Evolutionary conservation across 225 moss, liverwort and hornwort genomes (phyloP).

Genomic region (Pseudoscleropodium purum): DNA sequence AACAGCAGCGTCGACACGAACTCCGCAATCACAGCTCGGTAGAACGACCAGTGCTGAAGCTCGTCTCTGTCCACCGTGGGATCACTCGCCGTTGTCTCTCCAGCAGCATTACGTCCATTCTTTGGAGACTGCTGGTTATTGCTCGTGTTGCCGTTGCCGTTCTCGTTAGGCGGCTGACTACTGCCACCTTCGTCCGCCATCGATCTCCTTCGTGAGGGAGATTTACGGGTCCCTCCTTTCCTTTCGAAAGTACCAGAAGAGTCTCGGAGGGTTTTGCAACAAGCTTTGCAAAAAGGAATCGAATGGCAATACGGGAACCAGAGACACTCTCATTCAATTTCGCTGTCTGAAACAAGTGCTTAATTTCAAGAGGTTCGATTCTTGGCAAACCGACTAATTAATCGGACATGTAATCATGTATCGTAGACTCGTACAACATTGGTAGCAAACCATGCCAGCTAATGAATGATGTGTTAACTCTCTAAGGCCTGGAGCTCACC

Average conservation of each 20-base stretch:
- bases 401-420: neutral
- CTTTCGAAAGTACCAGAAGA: too few relatives aligned
- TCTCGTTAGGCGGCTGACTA: neutral
- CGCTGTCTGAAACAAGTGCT: neutral
- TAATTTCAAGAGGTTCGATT: neutral
- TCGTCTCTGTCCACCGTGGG: neutral
- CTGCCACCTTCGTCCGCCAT: neutral
- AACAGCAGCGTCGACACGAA: constrained; percentile 10
- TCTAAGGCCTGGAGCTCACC: neutral
- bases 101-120: neutral
- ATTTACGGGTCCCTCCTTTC: neutral
- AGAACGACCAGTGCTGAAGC: neutral
- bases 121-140: neutral
- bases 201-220: neutral
- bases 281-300: neutral
- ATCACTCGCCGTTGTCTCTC: neutral
- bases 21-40: constrained; percentile 18
- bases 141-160: neutral
- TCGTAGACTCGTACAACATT: neutral
- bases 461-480: neutral
- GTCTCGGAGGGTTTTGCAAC: neutral
- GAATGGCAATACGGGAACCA: neutral
- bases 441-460: neutral
- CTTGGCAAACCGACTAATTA: neutral
- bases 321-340: neutral